Conservation (phyloP, 2,329 filamentous ascomycete species). For the Aspergillus sp. region DNA sequence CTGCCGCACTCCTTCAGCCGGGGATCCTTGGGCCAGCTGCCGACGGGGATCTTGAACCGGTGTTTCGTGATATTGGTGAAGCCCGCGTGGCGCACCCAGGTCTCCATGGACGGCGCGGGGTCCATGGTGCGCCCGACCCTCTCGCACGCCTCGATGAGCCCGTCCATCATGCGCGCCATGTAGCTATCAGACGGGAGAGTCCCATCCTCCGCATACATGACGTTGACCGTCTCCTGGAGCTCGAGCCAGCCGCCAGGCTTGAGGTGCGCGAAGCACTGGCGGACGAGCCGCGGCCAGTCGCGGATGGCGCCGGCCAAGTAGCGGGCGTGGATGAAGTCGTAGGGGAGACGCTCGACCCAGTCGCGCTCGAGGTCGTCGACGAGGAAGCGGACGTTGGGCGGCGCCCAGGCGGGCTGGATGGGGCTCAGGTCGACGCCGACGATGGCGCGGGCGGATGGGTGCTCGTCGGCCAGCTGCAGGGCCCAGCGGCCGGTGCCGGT, state of each 20-base stretch:
- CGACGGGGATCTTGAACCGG: conserved; percentile 13
- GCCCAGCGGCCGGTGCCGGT: conserved; percentile 38
- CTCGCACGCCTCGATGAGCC: conserved; percentile 10
- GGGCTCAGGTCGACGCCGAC: conserved; percentile 50
- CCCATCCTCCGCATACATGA: conserved; percentile 13
- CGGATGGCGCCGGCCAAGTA: conserved; percentile 32
- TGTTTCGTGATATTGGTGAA: conserved; percentile 8
- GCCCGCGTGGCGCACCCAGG: conserved; percentile 13
- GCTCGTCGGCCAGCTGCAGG: conserved; percentile 36
- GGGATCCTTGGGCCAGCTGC: conserved; percentile 14
- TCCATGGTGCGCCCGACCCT: conserved; percentile 16
- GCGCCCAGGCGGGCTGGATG: conserved; percentile 37
- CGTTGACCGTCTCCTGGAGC: conserved; percentile 14
- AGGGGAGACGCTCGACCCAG: conserved; percentile 27
- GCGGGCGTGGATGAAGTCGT: conserved; percentile 35
- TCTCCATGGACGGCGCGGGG: conserved; percentile 14
- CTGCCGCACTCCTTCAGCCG: conserved; percentile 16
- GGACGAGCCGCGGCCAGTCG: conserved; percentile 24
- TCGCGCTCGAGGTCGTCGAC: conserved; percentile 34
- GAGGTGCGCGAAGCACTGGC: conserved; percentile 14
- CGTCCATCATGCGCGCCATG: conserved; percentile 16
- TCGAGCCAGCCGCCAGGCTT: conserved; percentile 17
- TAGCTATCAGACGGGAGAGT: conserved; percentile 9
- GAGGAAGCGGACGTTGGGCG: conserved; percentile 33
- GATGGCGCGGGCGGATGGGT: conserved; percentile 38